phyloP scores from a whole-genome alignment of 441 rosid genomes.

The Erysimum cheiri region DNA sequence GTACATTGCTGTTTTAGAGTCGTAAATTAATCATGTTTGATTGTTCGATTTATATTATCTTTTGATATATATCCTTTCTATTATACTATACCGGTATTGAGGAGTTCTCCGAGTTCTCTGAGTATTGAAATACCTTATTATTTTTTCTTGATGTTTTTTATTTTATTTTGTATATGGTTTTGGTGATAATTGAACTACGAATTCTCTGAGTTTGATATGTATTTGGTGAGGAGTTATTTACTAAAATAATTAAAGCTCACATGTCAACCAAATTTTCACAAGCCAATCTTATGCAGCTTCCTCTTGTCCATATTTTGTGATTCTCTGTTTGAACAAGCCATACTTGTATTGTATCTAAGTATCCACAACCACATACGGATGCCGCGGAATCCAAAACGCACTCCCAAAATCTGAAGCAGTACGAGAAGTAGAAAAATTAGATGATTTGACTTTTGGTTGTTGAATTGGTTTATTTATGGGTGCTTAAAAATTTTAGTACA shows the following conservation, averaged over 20 bases:
- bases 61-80: not conserved
- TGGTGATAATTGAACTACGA: not conserved
- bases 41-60: not conserved
- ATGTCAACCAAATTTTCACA: not conserved
- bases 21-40: constrained; percentile 11
- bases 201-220: not conserved
- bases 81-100: not conserved
- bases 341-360: too few species aligned
- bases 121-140: not conserved
- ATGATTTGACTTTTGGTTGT: too few species aligned
- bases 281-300: too few species aligned
- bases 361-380: too few species aligned
- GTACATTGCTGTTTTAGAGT: constrained; percentile 54
- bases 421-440: too few species aligned
- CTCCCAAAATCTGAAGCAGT: too few species aligned
- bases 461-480: too few species aligned
- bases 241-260: not conserved
- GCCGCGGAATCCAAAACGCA: too few species aligned
- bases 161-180: constrained; percentile 24
- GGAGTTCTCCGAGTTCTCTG: too few species aligned
- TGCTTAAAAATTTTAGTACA: too few species aligned
- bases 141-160: not conserved
- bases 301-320: too few species aligned
- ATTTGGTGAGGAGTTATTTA: constrained; percentile 1
- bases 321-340: too few species aligned